A percentile compares a stretch with the other conserved stretches of the same genome.
Evolutionary conservation across 2,329 filamentous ascomycete genomes (phyloP).

Genomic region (Pseudogymnoascus sp.): DNA sequence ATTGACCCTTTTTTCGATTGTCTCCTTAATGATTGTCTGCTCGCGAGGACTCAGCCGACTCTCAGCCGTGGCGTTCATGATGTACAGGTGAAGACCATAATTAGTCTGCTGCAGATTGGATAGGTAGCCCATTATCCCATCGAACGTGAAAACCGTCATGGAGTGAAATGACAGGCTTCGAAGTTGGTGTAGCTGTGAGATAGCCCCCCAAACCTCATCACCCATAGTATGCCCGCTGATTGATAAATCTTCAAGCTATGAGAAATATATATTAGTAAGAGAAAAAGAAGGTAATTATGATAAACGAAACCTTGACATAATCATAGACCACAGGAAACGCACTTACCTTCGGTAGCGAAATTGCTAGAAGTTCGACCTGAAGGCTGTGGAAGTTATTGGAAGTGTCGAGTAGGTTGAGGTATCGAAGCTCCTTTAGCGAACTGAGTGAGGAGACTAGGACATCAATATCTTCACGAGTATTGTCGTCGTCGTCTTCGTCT

Average conservation of each 20-base stretch:
- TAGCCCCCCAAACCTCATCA: conserved; percentile 37
- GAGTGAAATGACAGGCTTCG: conserved; percentile 45
- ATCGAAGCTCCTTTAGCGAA: conserved; percentile 41
- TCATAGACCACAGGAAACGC: neutral
- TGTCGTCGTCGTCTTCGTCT: conserved; percentile 28
- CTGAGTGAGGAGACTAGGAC: conserved; percentile 43
- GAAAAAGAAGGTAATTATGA: neutral
- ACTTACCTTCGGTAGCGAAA: conserved; percentile 29
- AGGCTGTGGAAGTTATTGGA: conserved; percentile 41
- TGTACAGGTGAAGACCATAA: conserved; percentile 24
- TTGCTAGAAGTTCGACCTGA: conserved; percentile 41
- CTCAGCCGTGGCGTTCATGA: conserved; percentile 26
- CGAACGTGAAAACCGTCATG: conserved; percentile 44
- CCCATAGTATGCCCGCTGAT: conserved; percentile 47
- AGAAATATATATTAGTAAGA: neutral
- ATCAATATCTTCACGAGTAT: conserved; percentile 39
- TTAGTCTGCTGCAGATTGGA: conserved; percentile 29
- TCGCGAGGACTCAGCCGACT: conserved; percentile 22
- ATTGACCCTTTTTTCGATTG: conserved; percentile 24
- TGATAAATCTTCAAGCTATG: conserved; percentile 44
- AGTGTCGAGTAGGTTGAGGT: conserved; percentile 44
- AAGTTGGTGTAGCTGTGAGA: conserved; percentile 41
- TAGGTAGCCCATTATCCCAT: conserved; percentile 39
- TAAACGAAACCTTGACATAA: neutral
- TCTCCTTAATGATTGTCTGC: conserved; percentile 21